These are phyloP conservation scores for Ogataea polymorpha DNA, from an alignment of 805 yeast genomes.

Conservation along the genomic window DNA sequence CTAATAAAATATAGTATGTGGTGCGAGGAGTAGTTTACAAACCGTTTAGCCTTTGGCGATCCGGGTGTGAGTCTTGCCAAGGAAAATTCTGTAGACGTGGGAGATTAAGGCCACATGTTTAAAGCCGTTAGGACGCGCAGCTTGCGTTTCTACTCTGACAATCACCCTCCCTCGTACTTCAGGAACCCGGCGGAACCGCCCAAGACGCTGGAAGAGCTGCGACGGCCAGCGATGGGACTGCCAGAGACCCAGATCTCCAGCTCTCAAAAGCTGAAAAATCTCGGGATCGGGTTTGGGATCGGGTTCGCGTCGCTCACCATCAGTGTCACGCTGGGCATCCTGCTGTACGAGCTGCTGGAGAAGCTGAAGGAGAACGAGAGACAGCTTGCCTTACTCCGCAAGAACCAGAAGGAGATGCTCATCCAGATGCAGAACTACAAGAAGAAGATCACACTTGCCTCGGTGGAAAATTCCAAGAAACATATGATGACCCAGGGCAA, in stretches of 20 bases:
- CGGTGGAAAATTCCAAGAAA: slow-evolving; percentile 49
- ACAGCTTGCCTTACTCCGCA: slow-evolving; percentile 23
- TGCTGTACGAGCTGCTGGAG: slow-evolving; percentile 17
- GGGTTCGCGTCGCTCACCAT: slow-evolving; percentile 15
- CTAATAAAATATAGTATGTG: slow-evolving; percentile 9
- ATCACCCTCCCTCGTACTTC: slow-evolving; percentile 26
- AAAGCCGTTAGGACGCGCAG: slow-evolving; percentile 3
- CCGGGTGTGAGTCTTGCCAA: neutral
- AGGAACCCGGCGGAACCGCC: slow-evolving; percentile 25
- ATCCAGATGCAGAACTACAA: slow-evolving; percentile 47
- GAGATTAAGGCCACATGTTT: neutral
- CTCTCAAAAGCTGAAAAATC: slow-evolving; percentile 9
- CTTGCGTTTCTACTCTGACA: slow-evolving; percentile 5
- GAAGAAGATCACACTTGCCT: slow-evolving; percentile 49
- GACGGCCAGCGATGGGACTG: neutral
- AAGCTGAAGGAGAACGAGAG: slow-evolving; percentile 24
- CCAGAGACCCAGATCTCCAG: slow-evolving; percentile 1
- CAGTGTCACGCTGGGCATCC: slow-evolving; percentile 14
- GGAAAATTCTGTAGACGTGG: neutral
- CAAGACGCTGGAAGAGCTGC: slow-evolving; percentile 29
- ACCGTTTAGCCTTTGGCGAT: too few relatives aligned
- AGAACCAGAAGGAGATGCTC: slow-evolving; percentile 37
- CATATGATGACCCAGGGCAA: slow-evolving; percentile 49
- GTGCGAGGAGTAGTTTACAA: slow-evolving; percentile 6
- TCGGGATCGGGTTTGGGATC: slow-evolving; percentile 18